phyloP scores from a whole-genome alignment of 371 early-diverging fungal species.

The Globomyces sp. region DNA sequence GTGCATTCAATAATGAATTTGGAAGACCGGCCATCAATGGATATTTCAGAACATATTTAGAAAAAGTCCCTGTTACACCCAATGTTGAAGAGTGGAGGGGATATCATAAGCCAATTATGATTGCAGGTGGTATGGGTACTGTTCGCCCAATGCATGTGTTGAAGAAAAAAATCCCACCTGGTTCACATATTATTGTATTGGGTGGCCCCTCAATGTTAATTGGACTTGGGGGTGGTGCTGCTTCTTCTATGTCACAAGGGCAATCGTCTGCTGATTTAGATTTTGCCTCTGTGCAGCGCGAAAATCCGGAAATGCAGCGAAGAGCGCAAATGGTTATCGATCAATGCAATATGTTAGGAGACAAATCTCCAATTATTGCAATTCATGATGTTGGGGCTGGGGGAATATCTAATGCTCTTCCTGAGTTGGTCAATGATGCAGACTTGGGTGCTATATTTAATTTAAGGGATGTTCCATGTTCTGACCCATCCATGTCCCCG shows the following conservation, averaged over 20 bases:
- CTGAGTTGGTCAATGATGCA: constrained; percentile 95
- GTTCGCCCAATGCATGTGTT: constrained; percentile 82
- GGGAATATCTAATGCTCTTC: constrained; percentile 94
- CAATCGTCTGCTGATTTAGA: constrained; percentile 86
- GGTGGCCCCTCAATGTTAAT: constrained; percentile 98
- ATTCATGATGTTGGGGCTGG: constrained; percentile 99
- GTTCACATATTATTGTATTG: constrained; percentile 80
- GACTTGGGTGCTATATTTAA: constrained; percentile 88
- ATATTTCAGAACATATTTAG: constrained; percentile 93
- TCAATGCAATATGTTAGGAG: constrained; percentile 79
- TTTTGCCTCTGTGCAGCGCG: constrained; percentile 96
- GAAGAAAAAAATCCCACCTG: constrained; percentile 79
- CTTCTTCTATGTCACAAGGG: constrained; percentile 91
- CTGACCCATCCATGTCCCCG: constrained; percentile 90
- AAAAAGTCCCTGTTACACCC: constrained; percentile 60
- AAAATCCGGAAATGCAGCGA: constrained; percentile 97
- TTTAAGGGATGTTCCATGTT: constrained; percentile 82
- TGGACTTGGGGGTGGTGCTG: constrained; percentile 97
- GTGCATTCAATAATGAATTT: constrained; percentile 97
- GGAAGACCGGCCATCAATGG: constrained; percentile 94
- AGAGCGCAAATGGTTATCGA: constrained; percentile 96
- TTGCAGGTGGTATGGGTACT: constrained; percentile 95
- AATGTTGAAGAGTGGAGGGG: constrained; percentile 58
- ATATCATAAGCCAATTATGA: constrained; percentile 98
- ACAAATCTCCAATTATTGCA: constrained; percentile 79